A percentile compares a stretch with the other conserved stretches of the same genome.
phyloP scores from a whole-genome alignment of 2,329 filamentous ascomycete species.

The Cladosporium velox region DNA sequence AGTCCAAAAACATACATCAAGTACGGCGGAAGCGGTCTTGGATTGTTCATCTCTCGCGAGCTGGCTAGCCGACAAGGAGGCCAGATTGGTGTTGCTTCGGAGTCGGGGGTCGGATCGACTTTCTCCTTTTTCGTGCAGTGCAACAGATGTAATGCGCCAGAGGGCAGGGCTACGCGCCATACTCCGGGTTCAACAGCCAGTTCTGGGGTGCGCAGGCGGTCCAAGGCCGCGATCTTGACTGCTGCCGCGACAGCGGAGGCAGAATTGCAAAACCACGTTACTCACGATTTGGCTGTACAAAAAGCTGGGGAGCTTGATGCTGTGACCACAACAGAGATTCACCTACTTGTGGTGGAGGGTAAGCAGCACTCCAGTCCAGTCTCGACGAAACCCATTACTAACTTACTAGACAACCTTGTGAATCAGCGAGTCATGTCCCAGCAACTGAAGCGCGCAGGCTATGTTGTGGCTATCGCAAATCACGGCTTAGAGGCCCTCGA shows the following conservation, averaged over 20 bases:
- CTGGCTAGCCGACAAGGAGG: constrained; percentile 71
- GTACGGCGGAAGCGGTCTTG: constrained; percentile 70
- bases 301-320: constrained; percentile 3
- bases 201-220: background rate
- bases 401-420: constrained; percentile 41
- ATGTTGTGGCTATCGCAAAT: constrained; percentile 42
- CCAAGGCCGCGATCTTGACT: background rate
- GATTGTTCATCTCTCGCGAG: constrained; percentile 57
- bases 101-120: constrained; percentile 61
- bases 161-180: background rate
- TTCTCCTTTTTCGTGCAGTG: constrained; percentile 62
- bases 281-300: background rate
- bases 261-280: constrained; percentile 4
- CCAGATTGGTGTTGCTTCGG: constrained; percentile 65
- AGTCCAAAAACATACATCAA: constrained; percentile 67
- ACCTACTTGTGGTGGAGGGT: constrained; percentile 33
- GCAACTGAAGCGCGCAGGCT: constrained; percentile 42
- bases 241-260: constrained; percentile 1
- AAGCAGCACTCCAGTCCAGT: background rate
- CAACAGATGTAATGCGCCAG: constrained; percentile 2
- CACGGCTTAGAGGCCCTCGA: constrained; percentile 43
- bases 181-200: background rate
- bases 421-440: constrained; percentile 46
- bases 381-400: background rate
- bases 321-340: background rate